Percentiles rank a stretch among this genome's conserved stretches.
phyloP scores from a whole-genome alignment of 306 rosid species.

The Leucaena leucocephala region DNA sequence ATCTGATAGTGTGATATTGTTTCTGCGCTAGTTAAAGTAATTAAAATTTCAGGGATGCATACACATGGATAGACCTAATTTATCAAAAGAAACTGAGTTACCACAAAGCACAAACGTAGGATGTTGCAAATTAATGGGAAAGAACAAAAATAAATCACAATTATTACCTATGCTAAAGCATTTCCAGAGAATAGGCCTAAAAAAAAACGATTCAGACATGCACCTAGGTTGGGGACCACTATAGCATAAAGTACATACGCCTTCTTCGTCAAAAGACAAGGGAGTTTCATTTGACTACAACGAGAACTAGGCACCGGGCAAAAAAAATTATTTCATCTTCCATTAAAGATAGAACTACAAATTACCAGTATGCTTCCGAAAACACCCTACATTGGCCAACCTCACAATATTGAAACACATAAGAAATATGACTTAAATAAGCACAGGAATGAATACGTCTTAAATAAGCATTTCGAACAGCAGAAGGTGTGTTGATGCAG shows the following conservation, averaged over 20 bases:
- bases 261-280: not conserved
- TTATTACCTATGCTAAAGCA: not conserved
- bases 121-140: slow-evolving; percentile 9
- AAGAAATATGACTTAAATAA: not conserved
- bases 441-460: not conserved
- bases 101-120: slow-evolving; percentile 33
- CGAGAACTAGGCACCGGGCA: not conserved
- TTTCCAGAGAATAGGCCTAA: not conserved
- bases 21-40: slow-evolving; percentile 70
- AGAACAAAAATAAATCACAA: not conserved
- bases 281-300: not conserved
- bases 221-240: not conserved
- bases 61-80: slow-evolving; percentile 50
- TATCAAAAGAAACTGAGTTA: slow-evolving; percentile 46
- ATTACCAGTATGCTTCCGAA: not conserved
- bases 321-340: not conserved
- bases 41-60: slow-evolving; percentile 51
- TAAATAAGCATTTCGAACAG: not conserved
- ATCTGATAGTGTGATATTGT: slow-evolving; percentile 70
- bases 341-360: not conserved
- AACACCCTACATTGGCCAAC: not conserved
- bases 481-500: not conserved
- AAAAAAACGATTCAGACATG: not conserved
- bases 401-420: not conserved
- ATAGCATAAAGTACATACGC: not conserved